phyloP scores from a whole-genome alignment of 129 eudicot species.

The Glebionis coronaria region DNA sequence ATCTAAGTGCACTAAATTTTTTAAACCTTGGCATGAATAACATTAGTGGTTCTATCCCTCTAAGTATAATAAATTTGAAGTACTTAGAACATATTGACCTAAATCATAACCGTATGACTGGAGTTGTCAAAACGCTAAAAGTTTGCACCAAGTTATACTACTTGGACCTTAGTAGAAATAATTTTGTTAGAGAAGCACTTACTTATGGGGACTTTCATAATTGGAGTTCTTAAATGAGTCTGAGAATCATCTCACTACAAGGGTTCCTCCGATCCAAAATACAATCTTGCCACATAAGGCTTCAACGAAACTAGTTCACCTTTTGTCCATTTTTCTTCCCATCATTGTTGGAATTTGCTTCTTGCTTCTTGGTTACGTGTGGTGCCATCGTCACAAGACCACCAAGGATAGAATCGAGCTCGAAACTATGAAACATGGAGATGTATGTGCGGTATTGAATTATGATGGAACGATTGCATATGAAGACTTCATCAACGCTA shows the following conservation, averaged over 20 bases:
- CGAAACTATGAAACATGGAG: conserved; percentile 15
- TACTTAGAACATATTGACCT: neutral
- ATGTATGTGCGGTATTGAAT: conserved; percentile 24
- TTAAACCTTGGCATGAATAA: conserved; percentile 18
- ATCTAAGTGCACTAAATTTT: neutral
- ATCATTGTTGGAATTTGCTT: conserved; percentile 13
- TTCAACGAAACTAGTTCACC: no score
- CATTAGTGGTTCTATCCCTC: conserved; percentile 8
- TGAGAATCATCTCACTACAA: conserved; percentile 8
- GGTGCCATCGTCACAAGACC: neutral
- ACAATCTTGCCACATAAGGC: no score
- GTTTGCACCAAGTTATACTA: neutral
- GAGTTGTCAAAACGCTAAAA: conserved; percentile 4
- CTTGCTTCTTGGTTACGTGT: conserved; percentile 5
- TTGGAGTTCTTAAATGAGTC: neutral
- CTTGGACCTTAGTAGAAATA: conserved; percentile 20
- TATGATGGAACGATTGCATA: conserved; percentile 35
- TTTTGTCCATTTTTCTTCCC: conserved; percentile 11
- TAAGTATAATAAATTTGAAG: neutral
- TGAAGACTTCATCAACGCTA: conserved; percentile 31
- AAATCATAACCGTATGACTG: conserved; percentile 14
- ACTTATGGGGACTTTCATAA: neutral
- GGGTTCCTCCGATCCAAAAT: neutral
- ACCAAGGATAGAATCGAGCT: neutral
- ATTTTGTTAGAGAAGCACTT: conserved; percentile 7